Percentiles rank a stretch among this genome's conserved stretches.
These are phyloP conservation scores for Thinopyrum elongatum DNA, from an alignment of 176 grass and related monocot species.

Conservation along the genomic window DNA sequence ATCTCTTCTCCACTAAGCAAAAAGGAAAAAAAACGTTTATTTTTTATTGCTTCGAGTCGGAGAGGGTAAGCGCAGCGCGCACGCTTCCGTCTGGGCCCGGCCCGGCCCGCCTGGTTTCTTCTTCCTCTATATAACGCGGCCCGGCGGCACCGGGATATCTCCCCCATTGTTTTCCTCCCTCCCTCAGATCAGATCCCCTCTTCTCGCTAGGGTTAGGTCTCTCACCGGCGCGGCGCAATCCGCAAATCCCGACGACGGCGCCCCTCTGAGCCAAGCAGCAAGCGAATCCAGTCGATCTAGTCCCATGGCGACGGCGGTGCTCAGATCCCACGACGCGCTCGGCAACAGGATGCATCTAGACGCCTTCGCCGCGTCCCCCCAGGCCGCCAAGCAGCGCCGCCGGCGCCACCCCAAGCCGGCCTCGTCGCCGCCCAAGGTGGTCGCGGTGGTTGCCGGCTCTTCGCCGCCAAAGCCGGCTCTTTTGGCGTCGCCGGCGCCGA, in stretches of 20 bases:
- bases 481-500: not conserved
- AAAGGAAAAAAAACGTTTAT: too few species aligned
- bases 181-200: not conserved
- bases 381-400: conserved; percentile 2
- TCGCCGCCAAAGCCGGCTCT: not conserved
- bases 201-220: conserved; percentile 22
- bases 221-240: not conserved
- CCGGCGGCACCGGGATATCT: not conserved
- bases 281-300: not conserved
- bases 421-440: not conserved
- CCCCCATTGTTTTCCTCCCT: not conserved
- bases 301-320: conserved; percentile 50
- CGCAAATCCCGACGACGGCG: too few species aligned
- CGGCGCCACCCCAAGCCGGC: conserved; percentile 11
- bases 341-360: conserved; percentile 34
- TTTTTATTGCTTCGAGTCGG: too few species aligned
- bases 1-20: too few species aligned
- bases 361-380: conserved; percentile 37
- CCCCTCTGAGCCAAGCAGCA: too few species aligned
- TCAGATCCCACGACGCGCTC: conserved; percentile 46
- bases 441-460: not conserved
- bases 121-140: conserved; percentile 22
- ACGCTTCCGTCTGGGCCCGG: not conserved
- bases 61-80: not conserved
- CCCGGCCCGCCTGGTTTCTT: not conserved